phyloP scores from a whole-genome alignment of 2,329 filamentous ascomycete species.

The Purpureocillium lavendulum region DNA sequence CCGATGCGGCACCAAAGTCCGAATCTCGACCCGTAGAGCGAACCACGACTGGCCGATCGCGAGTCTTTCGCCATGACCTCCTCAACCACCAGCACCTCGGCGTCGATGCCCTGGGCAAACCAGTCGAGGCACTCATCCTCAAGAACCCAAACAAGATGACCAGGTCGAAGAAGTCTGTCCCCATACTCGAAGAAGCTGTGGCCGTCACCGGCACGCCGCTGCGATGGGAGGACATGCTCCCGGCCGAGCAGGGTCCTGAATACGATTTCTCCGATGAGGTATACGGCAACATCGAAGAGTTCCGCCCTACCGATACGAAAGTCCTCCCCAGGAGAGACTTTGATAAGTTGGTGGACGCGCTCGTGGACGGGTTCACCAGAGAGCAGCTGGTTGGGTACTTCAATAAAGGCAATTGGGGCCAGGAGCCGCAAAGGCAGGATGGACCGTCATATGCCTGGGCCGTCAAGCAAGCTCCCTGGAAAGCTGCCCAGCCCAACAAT shows the following conservation, averaged over 20 bases:
- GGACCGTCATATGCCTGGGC: slow-evolving; percentile 32
- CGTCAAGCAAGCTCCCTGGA: slow-evolving; percentile 30
- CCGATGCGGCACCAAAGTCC: too few relatives aligned
- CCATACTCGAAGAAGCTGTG: slow-evolving; percentile 11
- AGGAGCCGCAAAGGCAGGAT: neutral
- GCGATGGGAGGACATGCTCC: slow-evolving; percentile 23
- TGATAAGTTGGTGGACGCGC: slow-evolving; percentile 24
- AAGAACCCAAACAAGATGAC: slow-evolving; percentile 25
- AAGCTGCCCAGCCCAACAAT: slow-evolving; percentile 18
- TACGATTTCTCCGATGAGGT: slow-evolving; percentile 24
- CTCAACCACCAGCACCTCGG: slow-evolving; percentile 20
- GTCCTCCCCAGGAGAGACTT: slow-evolving; percentile 32
- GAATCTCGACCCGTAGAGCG: neutral
- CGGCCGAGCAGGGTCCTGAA: slow-evolving; percentile 14
- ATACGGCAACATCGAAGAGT: slow-evolving; percentile 36
- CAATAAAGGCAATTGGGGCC: slow-evolving; percentile 2
- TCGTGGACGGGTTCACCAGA: slow-evolving; percentile 37
- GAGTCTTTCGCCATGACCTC: slow-evolving; percentile 15
- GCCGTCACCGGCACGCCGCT: slow-evolving; percentile 8
- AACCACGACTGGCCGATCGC: neutral
- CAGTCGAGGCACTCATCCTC: slow-evolving; percentile 38
- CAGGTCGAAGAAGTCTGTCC: slow-evolving; percentile 7
- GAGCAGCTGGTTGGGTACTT: slow-evolving; percentile 38
- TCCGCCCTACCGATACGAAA: slow-evolving; percentile 32
- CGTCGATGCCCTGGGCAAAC: slow-evolving; percentile 23